phyloP scores from a whole-genome alignment of 2,329 filamentous ascomycete species.

The Capronia americana region DNA sequence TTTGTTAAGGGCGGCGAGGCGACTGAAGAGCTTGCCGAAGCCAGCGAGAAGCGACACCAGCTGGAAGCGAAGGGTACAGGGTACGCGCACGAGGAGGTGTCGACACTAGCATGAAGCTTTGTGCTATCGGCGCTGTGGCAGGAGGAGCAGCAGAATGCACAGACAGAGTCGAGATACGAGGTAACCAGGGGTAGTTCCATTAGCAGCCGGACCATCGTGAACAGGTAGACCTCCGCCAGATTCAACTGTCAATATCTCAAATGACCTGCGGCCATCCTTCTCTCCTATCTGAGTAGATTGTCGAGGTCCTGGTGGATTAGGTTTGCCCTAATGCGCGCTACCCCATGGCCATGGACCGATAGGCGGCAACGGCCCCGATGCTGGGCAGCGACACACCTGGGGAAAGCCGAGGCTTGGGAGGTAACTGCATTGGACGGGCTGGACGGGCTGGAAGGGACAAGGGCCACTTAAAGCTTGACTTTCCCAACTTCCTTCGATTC shows the following conservation, averaged over 20 bases:
- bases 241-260: no score
- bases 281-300: background rate
- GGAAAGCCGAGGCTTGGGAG: background rate
- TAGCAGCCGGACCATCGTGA: no score
- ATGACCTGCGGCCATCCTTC: background rate
- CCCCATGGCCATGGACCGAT: background rate
- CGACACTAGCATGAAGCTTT: background rate
- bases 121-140: no score
- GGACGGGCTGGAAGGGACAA: no score
- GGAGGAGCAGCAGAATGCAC: no score
- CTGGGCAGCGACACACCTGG: background rate
- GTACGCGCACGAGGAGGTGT: constrained; percentile 1
- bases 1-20: constrained; percentile 6
- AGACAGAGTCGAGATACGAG: no score
- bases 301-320: background rate
- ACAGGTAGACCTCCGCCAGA: no score
- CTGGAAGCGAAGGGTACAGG: constrained; percentile 4
- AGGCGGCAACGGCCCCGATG: background rate
- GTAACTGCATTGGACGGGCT: no score
- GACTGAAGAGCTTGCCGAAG: constrained; percentile 1
- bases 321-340: background rate
- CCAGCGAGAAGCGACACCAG: constrained; percentile 6
- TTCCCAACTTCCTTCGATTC: no score
- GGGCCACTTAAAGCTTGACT: no score
- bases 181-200: no score